Evolutionary conservation across 1,139 yeast species (phyloP), one percentile per base, ranked within the genome.

Genomic region (Suhomyces coccinellae): DNA sequence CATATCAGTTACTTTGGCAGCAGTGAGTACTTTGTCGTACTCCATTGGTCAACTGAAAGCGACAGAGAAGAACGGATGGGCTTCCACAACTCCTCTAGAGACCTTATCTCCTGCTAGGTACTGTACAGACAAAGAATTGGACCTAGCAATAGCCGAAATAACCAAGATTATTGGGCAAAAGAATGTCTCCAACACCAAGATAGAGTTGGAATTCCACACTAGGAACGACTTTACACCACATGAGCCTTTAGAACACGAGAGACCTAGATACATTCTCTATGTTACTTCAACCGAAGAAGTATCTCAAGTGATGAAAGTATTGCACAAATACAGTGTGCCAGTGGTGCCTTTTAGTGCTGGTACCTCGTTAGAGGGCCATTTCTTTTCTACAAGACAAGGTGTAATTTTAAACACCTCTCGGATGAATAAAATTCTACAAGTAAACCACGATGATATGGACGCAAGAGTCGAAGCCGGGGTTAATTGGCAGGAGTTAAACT

Each of bases 311-410:
- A 60, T 73, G 67, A 65, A 62, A 43, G 56, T 70, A 6, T 58
- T 68, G 38, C 62, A 68, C 50, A 50, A 66, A 37, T 65, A 63
- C 50, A 58, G 53, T 27, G 76, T 73, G 0, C 79, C 79, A 0
- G 73, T 72, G 17, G 86, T 89, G 24, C 96, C 96, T 6, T 87
- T 77, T 57, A 77, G 89, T 2, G 79, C 77, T 0, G 77, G 77
- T 0, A 68, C 77, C 0, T 69, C 77, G 4, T 55, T 73, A 20
- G 79, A 73, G 49, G 78, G 79, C 2, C 77, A 73, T 53, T 71
- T 73, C 51, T 67, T 61, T 48, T 69, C 75, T 9, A 72, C 78
- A 3, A 50, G 79, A 34, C 65, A 58, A 12, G 63, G 65, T 3
- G 59, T 72, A 6, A 69, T 71, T 14, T 43, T 73, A 43, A 72